Percentiles rank a stretch among this genome's conserved stretches.
These are phyloP conservation scores for Pigoraptor vietnamica DNA, from an alignment of 78 protist genomes.

Conservation along the genomic window DNA sequence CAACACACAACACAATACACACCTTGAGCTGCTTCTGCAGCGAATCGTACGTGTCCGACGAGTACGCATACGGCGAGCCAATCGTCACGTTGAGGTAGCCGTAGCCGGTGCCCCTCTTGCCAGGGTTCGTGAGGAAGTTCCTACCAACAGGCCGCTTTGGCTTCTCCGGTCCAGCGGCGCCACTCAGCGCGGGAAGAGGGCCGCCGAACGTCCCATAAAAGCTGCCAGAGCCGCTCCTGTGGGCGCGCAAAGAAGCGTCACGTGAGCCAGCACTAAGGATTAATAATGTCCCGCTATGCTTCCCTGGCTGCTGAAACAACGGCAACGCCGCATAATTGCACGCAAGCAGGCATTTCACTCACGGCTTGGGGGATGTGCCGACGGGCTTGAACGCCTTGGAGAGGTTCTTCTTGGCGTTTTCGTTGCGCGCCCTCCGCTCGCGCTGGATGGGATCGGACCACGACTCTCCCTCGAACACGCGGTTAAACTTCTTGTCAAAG, in stretches of 20 bases:
- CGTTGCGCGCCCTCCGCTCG: neutral
- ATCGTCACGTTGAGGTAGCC: neutral
- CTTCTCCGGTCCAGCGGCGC: neutral
- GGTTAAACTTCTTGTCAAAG: neutral
- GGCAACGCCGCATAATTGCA: no score
- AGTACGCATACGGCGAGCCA: neutral
- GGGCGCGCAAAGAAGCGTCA: no score
- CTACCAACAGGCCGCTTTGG: neutral
- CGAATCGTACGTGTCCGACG: neutral
- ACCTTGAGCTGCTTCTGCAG: neutral
- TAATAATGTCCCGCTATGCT: no score
- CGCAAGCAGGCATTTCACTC: neutral
- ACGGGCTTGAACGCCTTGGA: neutral
- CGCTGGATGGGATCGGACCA: neutral
- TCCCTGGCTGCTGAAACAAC: no score
- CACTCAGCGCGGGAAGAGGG: neutral
- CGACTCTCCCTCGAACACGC: neutral
- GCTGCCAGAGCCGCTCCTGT: neutral
- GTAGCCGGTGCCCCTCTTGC: neutral
- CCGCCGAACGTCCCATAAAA: neutral
- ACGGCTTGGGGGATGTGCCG: neutral
- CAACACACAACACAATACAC: neutral
- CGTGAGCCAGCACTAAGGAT: no score
- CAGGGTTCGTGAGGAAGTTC: neutral
- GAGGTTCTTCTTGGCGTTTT: neutral